Evolutionary conservation across 805 yeast species (phyloP).

Genomic region (Teunomyces cretensis): DNA sequence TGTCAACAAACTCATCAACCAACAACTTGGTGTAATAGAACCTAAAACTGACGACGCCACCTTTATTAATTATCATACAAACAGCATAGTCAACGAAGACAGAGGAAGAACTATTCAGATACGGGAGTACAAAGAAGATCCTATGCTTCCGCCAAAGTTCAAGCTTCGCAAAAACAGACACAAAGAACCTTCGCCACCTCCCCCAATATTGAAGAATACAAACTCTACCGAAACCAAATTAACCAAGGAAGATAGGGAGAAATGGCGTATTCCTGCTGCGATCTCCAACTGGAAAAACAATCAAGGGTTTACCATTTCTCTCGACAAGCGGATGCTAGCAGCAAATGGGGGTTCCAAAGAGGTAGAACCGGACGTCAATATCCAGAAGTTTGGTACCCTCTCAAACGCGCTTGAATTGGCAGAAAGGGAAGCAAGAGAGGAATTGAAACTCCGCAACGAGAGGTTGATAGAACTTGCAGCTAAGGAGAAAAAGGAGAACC

Average conservation of each 20-base stretch:
- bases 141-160: conserved; percentile 80
- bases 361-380: conserved; percentile 43
- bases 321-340: conserved; percentile 70
- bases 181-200: conserved; percentile 55
- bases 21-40: conserved; percentile 29
- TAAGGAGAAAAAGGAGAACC: conserved; percentile 29
- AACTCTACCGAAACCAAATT: conserved; percentile 44
- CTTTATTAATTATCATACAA: conserved; percentile 19
- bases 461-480: conserved; percentile 21
- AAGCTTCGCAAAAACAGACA: conserved; percentile 72
- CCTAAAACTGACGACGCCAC: conserved; percentile 27
- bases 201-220: conserved; percentile 63
- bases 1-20: conserved; percentile 50
- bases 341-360: conserved; percentile 27
- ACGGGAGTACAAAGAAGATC: conserved; percentile 70
- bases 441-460: conserved; percentile 26
- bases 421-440: conserved; percentile 27
- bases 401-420: conserved; percentile 65
- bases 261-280: conserved; percentile 89
- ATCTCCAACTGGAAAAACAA: conserved; percentile 96
- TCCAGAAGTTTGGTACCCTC: conserved; percentile 59
- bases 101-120: conserved; percentile 55
- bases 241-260: conserved; percentile 69
- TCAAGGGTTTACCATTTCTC: conserved; percentile 78
- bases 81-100: conserved; percentile 13